These are phyloP conservation scores for Lipomyces chichibuensis DNA, from an alignment of 805 yeast species.

Conservation along the genomic window DNA sequence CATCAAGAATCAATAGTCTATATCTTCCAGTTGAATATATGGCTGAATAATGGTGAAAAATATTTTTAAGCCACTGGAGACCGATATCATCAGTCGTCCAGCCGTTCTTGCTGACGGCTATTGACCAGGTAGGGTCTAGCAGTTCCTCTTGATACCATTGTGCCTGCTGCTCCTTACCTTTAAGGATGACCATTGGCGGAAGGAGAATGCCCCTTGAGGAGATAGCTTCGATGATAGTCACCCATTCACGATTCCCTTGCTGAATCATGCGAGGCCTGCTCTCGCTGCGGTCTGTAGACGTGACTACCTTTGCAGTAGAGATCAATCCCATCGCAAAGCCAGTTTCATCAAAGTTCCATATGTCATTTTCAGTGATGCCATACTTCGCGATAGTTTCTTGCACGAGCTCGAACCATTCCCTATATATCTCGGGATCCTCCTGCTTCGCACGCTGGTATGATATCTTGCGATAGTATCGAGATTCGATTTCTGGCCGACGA, in stretches of 20 bases:
- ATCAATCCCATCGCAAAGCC: constrained; percentile 16
- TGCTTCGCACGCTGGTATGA: neutral
- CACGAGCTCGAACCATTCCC: neutral
- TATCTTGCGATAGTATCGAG: neutral
- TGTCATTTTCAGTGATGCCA: neutral
- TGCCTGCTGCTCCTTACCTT: constrained; percentile 7
- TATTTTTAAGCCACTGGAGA: constrained; percentile 5
- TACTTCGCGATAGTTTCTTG: neutral
- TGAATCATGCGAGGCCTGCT: neutral
- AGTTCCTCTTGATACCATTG: constrained; percentile 12
- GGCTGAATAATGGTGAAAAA: constrained; percentile 12
- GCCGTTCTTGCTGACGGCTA: constrained; percentile 11
- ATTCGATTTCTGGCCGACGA: too few species aligned
- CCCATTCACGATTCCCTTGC: constrained; percentile 17
- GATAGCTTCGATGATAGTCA: constrained; percentile 19
- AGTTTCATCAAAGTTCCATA: constrained; percentile 18
- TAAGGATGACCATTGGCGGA: constrained; percentile 16
- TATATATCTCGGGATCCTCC: neutral
- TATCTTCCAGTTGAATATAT: constrained; percentile 9
- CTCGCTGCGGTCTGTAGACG: neutral
- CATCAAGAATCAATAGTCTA: constrained; percentile 16
- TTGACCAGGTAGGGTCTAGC: constrained; percentile 6
- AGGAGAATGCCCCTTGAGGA: constrained; percentile 13
- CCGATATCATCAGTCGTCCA: constrained; percentile 14
- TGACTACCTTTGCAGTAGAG: constrained; percentile 9